Evolutionary conservation across 768 basidiomycete species (phyloP).

Genomic region (Phlegmacium glaucopus): DNA sequence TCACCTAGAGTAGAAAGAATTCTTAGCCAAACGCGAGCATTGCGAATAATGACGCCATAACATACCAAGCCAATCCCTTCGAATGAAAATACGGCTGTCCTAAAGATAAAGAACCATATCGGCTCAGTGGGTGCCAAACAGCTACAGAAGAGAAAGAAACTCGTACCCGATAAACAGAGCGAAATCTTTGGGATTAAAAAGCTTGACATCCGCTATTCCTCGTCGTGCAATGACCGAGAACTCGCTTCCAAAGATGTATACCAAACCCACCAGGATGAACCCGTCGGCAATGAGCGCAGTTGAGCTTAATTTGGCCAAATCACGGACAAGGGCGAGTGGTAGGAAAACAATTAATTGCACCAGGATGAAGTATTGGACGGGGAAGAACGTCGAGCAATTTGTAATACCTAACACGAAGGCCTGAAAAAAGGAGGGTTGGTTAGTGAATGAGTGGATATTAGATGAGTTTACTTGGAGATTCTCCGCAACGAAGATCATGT

Average conservation of each 20-base stretch:
- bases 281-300: constrained; percentile 92
- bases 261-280: constrained; percentile 86
- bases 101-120: constrained; percentile 28
- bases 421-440: constrained; percentile 30
- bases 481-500: constrained; percentile 94
- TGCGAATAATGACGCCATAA: constrained; percentile 1
- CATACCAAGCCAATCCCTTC: constrained; percentile 92
- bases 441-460: background rate
- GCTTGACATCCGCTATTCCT: constrained; percentile 74
- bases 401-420: constrained; percentile 83
- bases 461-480: constrained; percentile 57
- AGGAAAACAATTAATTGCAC: constrained; percentile 84
- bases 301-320: constrained; percentile 91
- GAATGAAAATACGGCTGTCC: constrained; percentile 97
- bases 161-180: constrained; percentile 87
- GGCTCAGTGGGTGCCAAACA: constrained; percentile 5
- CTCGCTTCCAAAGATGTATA: constrained; percentile 91
- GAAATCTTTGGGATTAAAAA: constrained; percentile 90
- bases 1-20: constrained; percentile 46
- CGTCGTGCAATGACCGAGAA: constrained; percentile 56
- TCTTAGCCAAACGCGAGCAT: constrained; percentile 1
- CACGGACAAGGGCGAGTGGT: constrained; percentile 85
- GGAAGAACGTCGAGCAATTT: constrained; percentile 62
- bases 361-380: constrained; percentile 79
- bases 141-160: background rate